Conservation (phyloP, 2,329 filamentous ascomycete species). For the Whalleya microplaca region DNA sequence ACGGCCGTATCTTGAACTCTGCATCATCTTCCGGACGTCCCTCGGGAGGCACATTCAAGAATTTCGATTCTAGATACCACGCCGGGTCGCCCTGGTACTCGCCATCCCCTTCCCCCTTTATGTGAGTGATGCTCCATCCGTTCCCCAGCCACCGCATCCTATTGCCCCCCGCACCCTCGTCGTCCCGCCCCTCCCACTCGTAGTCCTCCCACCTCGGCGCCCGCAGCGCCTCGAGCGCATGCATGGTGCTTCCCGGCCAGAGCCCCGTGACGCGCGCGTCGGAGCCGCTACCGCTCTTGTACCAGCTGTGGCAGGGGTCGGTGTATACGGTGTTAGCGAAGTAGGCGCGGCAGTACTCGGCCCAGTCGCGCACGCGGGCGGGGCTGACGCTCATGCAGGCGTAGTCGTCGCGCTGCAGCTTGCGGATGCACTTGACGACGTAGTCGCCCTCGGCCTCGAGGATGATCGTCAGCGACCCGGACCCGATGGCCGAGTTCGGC, state of each 20-base stretch:
- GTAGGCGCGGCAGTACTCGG: constrained; percentile 50
- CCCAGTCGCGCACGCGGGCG: constrained; percentile 51
- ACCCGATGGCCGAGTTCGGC: constrained; percentile 52
- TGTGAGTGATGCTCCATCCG: constrained; percentile 45
- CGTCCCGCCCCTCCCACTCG: constrained; percentile 38
- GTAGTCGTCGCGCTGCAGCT: constrained; percentile 52
- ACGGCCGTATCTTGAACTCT: constrained; percentile 35
- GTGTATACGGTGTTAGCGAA: constrained; percentile 53
- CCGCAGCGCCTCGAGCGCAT: constrained; percentile 47
- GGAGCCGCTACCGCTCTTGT: constrained; percentile 48
- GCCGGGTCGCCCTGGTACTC: constrained; percentile 35
- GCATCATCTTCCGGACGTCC: constrained; percentile 34
- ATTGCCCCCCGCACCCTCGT: constrained; percentile 37
- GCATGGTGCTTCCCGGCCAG: constrained; percentile 51
- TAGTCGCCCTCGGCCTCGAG: constrained; percentile 54
- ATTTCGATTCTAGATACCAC: constrained; percentile 38
- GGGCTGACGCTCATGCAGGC: constrained; percentile 47
- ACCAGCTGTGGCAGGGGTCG: constrained; percentile 57
- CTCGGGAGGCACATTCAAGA: constrained; percentile 30
- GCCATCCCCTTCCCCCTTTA: constrained; percentile 28
- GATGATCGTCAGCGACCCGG: constrained; percentile 50
- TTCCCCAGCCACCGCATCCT: constrained; percentile 46
- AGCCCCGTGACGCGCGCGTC: constrained; percentile 46
- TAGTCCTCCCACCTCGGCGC: constrained; percentile 52
- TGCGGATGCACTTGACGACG: constrained; percentile 49